These are phyloP conservation scores for Eucommia ulmoides DNA, from an alignment of 257 asterid species.

Conservation along the genomic window DNA sequence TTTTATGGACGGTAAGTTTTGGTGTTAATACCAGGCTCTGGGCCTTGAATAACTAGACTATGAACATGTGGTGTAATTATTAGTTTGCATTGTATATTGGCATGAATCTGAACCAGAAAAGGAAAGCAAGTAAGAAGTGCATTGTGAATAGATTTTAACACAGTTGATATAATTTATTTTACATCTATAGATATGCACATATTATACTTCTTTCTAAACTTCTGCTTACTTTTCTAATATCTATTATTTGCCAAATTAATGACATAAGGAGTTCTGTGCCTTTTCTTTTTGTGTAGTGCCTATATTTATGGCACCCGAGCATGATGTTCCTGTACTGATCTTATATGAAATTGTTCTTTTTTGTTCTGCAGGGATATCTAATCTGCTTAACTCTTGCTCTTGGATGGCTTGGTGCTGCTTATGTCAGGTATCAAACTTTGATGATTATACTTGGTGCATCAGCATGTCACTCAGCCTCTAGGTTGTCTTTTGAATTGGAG, in stretches of 20 bases:
- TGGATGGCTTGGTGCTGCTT: constrained; percentile 94
- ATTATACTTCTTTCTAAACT: no score
- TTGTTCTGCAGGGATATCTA: constrained; percentile 54
- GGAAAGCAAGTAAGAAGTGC: background rate
- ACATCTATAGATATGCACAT: no score
- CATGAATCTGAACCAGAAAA: background rate
- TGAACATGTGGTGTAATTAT: no score
- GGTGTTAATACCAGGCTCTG: no score
- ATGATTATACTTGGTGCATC: background rate
- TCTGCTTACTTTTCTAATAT: background rate
- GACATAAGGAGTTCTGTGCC: background rate
- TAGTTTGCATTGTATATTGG: background rate
- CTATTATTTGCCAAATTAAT: background rate
- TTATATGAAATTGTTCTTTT: constrained; percentile 4
- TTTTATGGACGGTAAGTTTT: background rate
- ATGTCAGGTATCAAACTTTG: constrained; percentile 53
- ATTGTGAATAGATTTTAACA: background rate
- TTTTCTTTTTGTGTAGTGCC: background rate
- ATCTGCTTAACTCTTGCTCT: constrained; percentile 79
- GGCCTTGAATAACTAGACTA: no score
- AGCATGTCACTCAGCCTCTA: no score
- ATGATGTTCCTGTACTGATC: background rate
- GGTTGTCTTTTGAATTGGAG: constrained; percentile 8
- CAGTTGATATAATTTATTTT: background rate
- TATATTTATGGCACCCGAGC: background rate